These are phyloP conservation scores for Paracorniculantispora psalliotae DNA, from an alignment of 2,329 filamentous ascomycete genomes.

Conservation along the genomic window DNA sequence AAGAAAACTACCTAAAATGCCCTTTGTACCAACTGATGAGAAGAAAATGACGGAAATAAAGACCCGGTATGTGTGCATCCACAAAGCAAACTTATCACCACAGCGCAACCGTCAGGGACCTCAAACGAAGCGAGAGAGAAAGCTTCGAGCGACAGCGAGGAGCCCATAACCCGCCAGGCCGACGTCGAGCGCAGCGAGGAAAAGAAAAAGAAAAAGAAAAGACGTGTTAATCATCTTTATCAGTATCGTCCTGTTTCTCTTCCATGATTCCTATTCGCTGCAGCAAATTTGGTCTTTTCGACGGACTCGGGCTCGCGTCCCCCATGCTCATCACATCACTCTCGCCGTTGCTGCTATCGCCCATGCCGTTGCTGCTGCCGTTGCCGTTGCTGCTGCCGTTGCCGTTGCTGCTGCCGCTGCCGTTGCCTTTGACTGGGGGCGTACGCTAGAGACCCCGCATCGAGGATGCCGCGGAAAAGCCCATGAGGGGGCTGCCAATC, in stretches of 20 bases:
- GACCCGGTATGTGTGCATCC: too few relatives aligned
- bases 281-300: constrained; percentile 16
- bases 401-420: neutral
- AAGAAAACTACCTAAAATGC: too few relatives aligned
- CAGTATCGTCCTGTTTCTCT: neutral
- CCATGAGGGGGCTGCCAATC: constrained; percentile 61
- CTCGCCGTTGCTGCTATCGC: neutral
- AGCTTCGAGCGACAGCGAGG: neutral
- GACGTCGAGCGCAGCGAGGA: neutral
- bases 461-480: constrained; percentile 34
- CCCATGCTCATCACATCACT: neutral
- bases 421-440: constrained; percentile 15
- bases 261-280: constrained; percentile 12
- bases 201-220: neutral
- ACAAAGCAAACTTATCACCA: too few relatives aligned
- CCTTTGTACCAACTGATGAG: too few relatives aligned
- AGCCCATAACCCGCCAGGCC: neutral
- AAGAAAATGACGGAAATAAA: neutral
- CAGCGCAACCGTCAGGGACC: too few relatives aligned
- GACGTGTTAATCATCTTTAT: neutral
- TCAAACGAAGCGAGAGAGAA: neutral
- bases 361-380: constrained; percentile 7
- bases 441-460: constrained; percentile 31
- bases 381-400: too few relatives aligned
- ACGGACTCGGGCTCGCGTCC: constrained; percentile 12